Evolutionary conservation across 441 rosid species (phyloP), one percentile per base, ranked within the genome.

Genomic region (Pelargonium exstipulatum): DNA sequence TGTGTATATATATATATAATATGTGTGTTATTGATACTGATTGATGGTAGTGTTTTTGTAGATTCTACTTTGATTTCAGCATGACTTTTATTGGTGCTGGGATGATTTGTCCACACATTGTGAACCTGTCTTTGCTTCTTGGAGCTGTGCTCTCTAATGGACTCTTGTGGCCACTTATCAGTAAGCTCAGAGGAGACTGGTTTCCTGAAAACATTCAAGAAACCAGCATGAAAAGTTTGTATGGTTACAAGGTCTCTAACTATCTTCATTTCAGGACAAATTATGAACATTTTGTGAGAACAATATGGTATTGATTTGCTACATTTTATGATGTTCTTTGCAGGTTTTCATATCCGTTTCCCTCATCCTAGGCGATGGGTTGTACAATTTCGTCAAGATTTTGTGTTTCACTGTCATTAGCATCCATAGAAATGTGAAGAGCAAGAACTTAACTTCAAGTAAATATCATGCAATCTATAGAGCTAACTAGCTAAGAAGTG

Each of bases 91-190:
- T 93, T 0, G 96, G 98, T 62, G 97, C 96, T 2, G 98, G 98
- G 51, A 90, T 93, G 97, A 93, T 93, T 55, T 90, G 97, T 72
- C 85, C 98, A 12, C 97, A 93, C 80, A 78, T 89, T 16, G 97
- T 93, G 77, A 93, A 89, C 71, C 76, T 88, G 72, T 93, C 97
- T 16, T 70, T 90, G 77, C 96, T 90, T 46, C 79, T 90, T 0
- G 98, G 98, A 10, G 97, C 95, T 0, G 79, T 93, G 9, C 88
- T 90, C 66, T 93, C 98, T 0, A 88, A 92, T 92, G 98, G 96
- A 73, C 68, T 93, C 3, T 88, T 88, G 97, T 93, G 98, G 98
- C 96, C 98, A 6, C 76, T 89, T 2, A 88, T 93, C 26, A 68
- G 76, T 0, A 73, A 69, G 40, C 92, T 76, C 65, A 83, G 85